These are phyloP conservation scores for Rhizophlyctis rosea DNA, from an alignment of 192 early-diverging fungal species.

Conservation along the genomic window DNA sequence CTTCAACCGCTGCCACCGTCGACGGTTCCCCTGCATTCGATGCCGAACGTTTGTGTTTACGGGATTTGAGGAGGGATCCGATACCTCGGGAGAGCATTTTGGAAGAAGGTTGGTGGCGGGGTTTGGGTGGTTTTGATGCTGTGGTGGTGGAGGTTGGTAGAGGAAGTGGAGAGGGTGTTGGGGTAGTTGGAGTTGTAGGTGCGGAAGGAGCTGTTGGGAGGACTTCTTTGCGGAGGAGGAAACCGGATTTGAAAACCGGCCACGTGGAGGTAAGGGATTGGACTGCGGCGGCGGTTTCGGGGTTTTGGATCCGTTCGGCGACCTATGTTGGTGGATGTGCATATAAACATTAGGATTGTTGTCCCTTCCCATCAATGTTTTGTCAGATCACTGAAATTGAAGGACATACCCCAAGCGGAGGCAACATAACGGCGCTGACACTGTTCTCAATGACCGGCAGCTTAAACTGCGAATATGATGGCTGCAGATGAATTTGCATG, in stretches of 20 bases:
- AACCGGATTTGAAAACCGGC: slow-evolving; percentile 38
- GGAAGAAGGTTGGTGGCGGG: slow-evolving; percentile 2
- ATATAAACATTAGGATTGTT: not conserved
- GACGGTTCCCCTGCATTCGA: not conserved
- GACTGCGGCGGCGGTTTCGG: slow-evolving; percentile 5
- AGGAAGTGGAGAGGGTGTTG: not conserved
- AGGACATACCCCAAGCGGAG: slow-evolving; percentile 17
- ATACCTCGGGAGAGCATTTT: slow-evolving; percentile 9
- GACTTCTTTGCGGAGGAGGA: slow-evolving; percentile 34
- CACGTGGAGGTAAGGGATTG: slow-evolving; percentile 12
- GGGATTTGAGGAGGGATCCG: slow-evolving; percentile 11
- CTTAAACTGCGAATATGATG: not conserved
- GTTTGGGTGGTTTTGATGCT: not conserved
- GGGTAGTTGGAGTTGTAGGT: slow-evolving; percentile 18
- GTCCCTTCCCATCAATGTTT: no score
- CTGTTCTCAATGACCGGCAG: not conserved
- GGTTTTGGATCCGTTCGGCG: slow-evolving; percentile 10
- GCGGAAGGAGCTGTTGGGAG: slow-evolving; percentile 11
- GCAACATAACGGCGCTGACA: slow-evolving; percentile 3
- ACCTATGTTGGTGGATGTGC: not conserved
- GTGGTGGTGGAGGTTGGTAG: slow-evolving; percentile 1
- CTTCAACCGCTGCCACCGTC: not conserved
- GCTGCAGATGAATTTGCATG: no score
- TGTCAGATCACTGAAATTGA: not conserved
- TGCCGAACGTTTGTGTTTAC: no score